Conservation (phyloP, 108 stramenopile genomes). For the Conticribra guillardii region DNA sequence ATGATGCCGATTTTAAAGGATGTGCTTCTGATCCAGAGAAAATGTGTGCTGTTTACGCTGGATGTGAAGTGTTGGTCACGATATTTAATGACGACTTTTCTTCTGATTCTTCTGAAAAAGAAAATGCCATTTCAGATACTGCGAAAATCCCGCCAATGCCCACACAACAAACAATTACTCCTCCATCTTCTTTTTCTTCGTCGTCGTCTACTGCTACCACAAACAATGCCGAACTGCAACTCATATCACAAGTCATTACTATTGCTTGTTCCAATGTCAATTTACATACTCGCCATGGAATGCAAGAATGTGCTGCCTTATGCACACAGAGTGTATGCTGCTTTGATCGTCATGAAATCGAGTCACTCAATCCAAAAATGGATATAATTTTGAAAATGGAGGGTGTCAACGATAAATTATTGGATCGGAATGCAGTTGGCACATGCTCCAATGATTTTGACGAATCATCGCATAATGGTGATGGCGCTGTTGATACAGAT, state of each 20-base stretch:
- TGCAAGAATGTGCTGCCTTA: conserved; percentile 20
- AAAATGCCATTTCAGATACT: too few species aligned
- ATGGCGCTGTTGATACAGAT: too few species aligned
- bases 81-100: conserved; percentile 2
- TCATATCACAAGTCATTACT: conserved; percentile 19
- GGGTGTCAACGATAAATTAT: conserved; percentile 5
- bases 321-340: conserved; percentile 29
- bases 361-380: conserved; percentile 22
- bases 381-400: conserved; percentile 30
- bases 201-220: neutral
- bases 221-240: conserved; percentile 12
- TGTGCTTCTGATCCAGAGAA: conserved; percentile 14
- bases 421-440: conserved; percentile 22
- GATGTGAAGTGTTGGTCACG: conserved; percentile 15
- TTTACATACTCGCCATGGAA: conserved; percentile 16
- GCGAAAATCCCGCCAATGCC: too few species aligned
- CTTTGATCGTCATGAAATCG: conserved; percentile 23
- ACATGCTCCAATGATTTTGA: conserved; percentile 18
- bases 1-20: too few species aligned
- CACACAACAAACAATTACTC: neutral
- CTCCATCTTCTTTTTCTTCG: neutral
- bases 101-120: too few species aligned
- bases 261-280: conserved; percentile 22
- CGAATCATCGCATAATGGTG: neutral
- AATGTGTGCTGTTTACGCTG: conserved; percentile 23